These are phyloP conservation scores for Physcomitrium patens DNA, from an alignment of 225 moss, liverwort and hornwort genomes.

Conservation along the genomic window DNA sequence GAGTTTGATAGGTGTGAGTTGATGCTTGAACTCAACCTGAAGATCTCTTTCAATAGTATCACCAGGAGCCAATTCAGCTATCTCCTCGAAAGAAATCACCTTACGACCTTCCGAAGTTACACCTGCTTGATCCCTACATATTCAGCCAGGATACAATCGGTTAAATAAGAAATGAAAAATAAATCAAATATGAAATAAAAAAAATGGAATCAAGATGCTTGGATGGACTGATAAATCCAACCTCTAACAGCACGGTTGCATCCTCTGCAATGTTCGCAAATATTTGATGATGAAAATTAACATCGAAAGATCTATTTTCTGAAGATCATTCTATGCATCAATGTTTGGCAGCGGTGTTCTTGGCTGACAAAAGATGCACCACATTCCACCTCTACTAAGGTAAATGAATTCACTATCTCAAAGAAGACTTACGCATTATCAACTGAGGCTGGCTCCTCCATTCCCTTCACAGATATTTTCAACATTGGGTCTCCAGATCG, in stretches of 20 bases:
- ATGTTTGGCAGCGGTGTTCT: too few species aligned
- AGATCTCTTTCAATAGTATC: conserved; percentile 52
- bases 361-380: too few species aligned
- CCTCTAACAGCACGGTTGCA: not conserved
- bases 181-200: not conserved
- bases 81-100: conserved; percentile 43
- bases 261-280: too few species aligned
- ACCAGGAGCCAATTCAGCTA: conserved; percentile 68
- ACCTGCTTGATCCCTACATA: conserved; percentile 49
- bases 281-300: too few species aligned
- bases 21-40: conserved; percentile 64
- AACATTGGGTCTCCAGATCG: conserved; percentile 62
- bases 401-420: not conserved
- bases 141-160: conserved; percentile 24
- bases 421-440: conserved; percentile 57
- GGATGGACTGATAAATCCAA: not conserved
- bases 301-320: too few species aligned
- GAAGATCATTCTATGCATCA: too few species aligned
- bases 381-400: conserved; percentile 7
- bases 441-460: conserved; percentile 35
- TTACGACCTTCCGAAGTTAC: conserved; percentile 34
- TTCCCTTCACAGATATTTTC: conserved; percentile 59
- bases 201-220: conserved; percentile 3
- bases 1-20: conserved; percentile 69
- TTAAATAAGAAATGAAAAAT: too few species aligned